Evolutionary conservation across 2,329 filamentous ascomycete genomes (phyloP).

Genomic region (Alternaria ethzedia): DNA sequence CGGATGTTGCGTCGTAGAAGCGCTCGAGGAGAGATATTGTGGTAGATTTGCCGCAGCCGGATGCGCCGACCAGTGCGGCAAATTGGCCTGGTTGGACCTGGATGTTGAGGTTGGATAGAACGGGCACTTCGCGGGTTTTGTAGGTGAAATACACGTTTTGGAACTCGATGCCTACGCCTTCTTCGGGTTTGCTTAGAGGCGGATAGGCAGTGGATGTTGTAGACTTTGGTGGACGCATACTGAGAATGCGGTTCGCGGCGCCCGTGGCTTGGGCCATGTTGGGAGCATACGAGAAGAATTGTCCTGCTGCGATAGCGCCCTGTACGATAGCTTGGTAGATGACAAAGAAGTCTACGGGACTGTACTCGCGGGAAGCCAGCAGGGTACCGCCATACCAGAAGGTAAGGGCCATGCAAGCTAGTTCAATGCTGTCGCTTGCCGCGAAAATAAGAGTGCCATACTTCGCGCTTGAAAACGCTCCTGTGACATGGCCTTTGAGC

Average conservation of each 20-base stretch:
- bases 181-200: conserved; percentile 9
- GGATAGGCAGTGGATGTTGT: conserved; percentile 11
- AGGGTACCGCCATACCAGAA: conserved; percentile 60
- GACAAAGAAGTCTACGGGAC: conserved; percentile 57
- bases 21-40: conserved; percentile 67
- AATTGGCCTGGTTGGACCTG: conserved; percentile 66
- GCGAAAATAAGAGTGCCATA: conserved; percentile 71
- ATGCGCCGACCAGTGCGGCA: conserved; percentile 72
- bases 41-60: conserved; percentile 73
- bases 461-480: conserved; percentile 67
- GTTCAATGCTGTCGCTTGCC: conserved; percentile 69
- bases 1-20: conserved; percentile 73
- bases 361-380: conserved; percentile 55
- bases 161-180: conserved; percentile 72
- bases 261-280: conserved; percentile 50
- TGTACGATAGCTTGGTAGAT: conserved; percentile 60
- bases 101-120: conserved; percentile 55
- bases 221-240: conserved; percentile 33
- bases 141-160: conserved; percentile 93
- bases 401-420: conserved; percentile 67
- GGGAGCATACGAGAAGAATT: conserved; percentile 55
- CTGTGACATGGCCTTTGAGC: conserved; percentile 63
- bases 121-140: conserved; percentile 81
- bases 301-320: conserved; percentile 47
- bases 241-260: conserved; percentile 47